Conservation (phyloP, 2,329 filamentous ascomycete genomes). For the Botrytis fabae region DNA sequence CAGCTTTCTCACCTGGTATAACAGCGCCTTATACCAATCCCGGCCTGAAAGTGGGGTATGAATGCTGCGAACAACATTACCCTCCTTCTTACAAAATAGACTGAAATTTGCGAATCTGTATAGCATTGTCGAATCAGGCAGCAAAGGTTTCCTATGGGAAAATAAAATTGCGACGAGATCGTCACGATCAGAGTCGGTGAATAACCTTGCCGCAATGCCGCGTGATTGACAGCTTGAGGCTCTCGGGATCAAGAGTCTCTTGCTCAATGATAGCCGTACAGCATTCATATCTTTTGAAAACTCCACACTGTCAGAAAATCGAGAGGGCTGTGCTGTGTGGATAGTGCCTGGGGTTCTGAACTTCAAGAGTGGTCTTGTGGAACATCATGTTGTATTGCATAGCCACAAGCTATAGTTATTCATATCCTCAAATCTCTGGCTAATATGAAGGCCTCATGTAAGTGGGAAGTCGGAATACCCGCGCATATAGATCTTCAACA, state of each 20-base stretch:
- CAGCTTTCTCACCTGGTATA: not conserved
- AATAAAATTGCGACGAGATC: not conserved
- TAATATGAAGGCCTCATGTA: not conserved
- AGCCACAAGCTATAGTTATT: not conserved
- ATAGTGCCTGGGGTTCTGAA: not conserved
- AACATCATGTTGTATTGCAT: not conserved
- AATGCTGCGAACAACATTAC: not conserved
- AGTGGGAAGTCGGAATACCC: not conserved
- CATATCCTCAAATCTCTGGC: not conserved
- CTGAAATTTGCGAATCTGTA: not conserved
- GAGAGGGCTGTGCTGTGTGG: not conserved
- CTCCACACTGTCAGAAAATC: not conserved
- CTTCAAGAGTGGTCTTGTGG: not conserved
- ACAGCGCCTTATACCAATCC: not conserved
- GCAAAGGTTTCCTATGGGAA: not conserved
- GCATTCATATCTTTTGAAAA: not conserved
- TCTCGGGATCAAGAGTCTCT: not conserved
- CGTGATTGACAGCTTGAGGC: not conserved
- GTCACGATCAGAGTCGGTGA: not conserved
- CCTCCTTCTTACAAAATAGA: not conserved
- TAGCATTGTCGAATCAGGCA: not conserved
- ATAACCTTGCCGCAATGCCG: not conserved
- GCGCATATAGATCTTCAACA: not conserved
- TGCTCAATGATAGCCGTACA: not conserved
- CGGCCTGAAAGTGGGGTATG: not conserved